Evolutionary conservation across 2,329 filamentous ascomycete genomes (phyloP).

Genomic region (Alternaria panax): DNA sequence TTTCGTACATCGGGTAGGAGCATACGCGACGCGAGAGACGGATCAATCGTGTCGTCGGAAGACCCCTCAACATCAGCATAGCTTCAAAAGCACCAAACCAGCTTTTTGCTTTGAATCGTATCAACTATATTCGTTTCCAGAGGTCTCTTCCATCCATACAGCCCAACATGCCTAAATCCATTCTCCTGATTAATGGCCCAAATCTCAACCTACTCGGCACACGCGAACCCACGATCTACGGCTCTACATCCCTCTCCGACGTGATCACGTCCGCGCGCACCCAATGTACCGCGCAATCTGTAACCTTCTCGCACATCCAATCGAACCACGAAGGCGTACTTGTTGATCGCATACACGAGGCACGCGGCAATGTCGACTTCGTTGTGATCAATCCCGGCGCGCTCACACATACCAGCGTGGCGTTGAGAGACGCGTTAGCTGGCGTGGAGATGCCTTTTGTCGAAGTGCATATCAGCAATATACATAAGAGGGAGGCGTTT

Average conservation of each 20-base stretch:
- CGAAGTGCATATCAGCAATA: slow-evolving; percentile 79
- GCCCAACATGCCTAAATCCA: slow-evolving; percentile 50
- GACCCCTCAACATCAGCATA: neutral
- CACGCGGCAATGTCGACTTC: slow-evolving; percentile 65
- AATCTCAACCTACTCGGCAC: slow-evolving; percentile 83
- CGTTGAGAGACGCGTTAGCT: slow-evolving; percentile 75
- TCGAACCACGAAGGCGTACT: slow-evolving; percentile 81
- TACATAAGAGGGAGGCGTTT: slow-evolving; percentile 74
- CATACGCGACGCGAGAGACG: neutral
- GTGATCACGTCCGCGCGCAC: slow-evolving; percentile 60
- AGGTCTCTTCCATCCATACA: neutral
- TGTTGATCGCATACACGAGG: slow-evolving; percentile 75
- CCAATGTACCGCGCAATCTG: slow-evolving; percentile 60
- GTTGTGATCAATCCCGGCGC: slow-evolving; percentile 80
- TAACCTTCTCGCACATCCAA: slow-evolving; percentile 68
- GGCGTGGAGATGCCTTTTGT: slow-evolving; percentile 76
- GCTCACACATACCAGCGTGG: slow-evolving; percentile 78
- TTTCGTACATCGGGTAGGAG: too few species aligned
- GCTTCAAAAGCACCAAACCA: neutral
- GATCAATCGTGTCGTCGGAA: neutral
- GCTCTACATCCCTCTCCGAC: slow-evolving; percentile 70
- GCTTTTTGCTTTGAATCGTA: neutral
- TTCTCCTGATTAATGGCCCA: slow-evolving; percentile 81
- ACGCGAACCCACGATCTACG: slow-evolving; percentile 77
- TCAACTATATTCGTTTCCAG: neutral